These are phyloP conservation scores for Coffea canephora DNA, from an alignment of 257 asterid species.

Conservation along the genomic window DNA sequence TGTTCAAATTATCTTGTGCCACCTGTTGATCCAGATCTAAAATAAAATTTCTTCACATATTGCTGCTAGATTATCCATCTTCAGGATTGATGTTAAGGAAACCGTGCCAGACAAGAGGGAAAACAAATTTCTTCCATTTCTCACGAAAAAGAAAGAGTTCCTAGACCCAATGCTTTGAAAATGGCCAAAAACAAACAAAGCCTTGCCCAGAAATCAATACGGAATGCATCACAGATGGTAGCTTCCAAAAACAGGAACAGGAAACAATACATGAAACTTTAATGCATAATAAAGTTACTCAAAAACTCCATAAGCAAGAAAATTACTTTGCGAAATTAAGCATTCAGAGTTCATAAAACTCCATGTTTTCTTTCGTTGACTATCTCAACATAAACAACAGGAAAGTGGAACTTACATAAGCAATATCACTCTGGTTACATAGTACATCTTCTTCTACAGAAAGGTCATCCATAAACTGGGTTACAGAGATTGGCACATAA, in stretches of 20 bases:
- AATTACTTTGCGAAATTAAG: background rate
- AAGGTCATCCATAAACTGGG: conserved; percentile 93
- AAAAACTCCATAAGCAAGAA: background rate
- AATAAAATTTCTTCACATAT: conserved; percentile 34
- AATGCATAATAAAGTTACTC: background rate
- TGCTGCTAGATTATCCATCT: conserved; percentile 21
- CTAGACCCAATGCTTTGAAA: background rate
- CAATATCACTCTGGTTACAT: conserved; percentile 51
- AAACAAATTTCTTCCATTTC: background rate
- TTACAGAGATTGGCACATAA: conserved; percentile 78
- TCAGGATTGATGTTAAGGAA: background rate
- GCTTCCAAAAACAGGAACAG: background rate
- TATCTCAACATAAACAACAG: conserved; percentile 1
- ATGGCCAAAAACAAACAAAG: background rate
- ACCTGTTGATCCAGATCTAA: conserved; percentile 58
- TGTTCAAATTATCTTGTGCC: conserved; percentile 55
- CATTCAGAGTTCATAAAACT: background rate
- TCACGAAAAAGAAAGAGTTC: background rate
- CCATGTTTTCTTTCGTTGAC: background rate
- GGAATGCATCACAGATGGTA: background rate
- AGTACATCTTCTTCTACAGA: conserved; percentile 75
- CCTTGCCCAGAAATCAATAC: background rate
- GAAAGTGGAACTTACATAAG: conserved; percentile 54
- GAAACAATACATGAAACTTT: background rate
- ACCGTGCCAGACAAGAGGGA: background rate